Base-by-base conservation (phyloP, 345 rosid genomes). In the Eucalyptus sideroxylon region DNA sequence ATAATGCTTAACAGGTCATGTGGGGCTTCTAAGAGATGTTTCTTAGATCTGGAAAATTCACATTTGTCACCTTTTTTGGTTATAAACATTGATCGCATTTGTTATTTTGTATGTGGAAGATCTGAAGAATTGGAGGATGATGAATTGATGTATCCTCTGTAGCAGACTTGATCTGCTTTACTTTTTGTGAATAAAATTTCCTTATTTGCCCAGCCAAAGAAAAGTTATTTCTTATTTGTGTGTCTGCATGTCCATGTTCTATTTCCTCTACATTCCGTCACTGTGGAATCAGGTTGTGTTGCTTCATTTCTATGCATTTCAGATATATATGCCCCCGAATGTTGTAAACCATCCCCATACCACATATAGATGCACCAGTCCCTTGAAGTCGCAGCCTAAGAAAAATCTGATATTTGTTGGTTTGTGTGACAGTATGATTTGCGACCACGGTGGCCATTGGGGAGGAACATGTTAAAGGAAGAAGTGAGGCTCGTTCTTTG, bases 361-460 rank as follows among this genome's bases (percentile, higher is more conserved):
- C 24, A 17, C 44, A 69, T 69, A 16, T 69, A 69, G 42, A 69
- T 69, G 81, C 81, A 34, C 13, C 8, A 6, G 21, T 34, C 81
- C 42, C 81, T 69, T 77, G 47, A 3, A 37, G 83, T 62, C 12
- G 40, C 26, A 9, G 21, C 49, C 11, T 56, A n/a, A 31, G 24
- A 47, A 62, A 11, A n/a, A 42, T 50, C 47, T 77, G 87, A 37
- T 42, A 13, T 88, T 89, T 90, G 34, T 56, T 88, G 65, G 87
- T 23, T 42, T 14, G 82, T 91, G 90, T 27, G 55, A n/a, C 91
- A 97, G 99, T 96, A 92, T 94, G 99, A 97, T 92, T 88, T 97
- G 91, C 92, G 99, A 88, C 97, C 99, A 47, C 94, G 99, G 93
- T 98, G 99, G 99, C 99, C 99, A 44, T 87, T 97, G 31, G 99